Conservation (phyloP, 169 alveolate genomes). For the Plasmodium gonderi region DNA sequence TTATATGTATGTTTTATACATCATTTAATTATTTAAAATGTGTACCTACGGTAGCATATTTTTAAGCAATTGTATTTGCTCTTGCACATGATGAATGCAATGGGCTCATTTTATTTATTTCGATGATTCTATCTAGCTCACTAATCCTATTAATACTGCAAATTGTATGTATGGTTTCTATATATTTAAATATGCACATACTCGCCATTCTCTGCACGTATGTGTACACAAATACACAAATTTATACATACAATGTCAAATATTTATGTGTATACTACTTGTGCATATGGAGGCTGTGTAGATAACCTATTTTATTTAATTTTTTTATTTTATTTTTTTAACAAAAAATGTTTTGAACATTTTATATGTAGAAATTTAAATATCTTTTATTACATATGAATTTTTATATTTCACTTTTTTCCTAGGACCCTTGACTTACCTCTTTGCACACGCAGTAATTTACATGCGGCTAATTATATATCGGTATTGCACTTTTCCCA, state of each 20-base stretch:
- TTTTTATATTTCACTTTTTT: not conserved
- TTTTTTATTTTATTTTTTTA: not conserved
- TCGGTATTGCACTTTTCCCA: not conserved
- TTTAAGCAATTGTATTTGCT: no score
- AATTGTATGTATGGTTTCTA: not conserved
- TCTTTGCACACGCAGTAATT: no score
- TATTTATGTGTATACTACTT: not conserved
- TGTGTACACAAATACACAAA: not conserved
- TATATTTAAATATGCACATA: not conserved
- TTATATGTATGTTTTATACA: not conserved
- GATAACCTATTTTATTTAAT: not conserved
- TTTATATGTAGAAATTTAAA: no score
- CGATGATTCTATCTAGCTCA: not conserved
- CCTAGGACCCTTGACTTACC: no score
- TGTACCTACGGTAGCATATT: no score
- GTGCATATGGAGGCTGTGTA: not conserved
- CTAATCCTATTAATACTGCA: no score
- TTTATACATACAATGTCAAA: not conserved
- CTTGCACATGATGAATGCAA: no score
- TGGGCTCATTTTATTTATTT: no score
- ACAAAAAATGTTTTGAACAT: not conserved
- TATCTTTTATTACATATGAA: not conserved
- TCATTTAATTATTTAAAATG: not conserved
- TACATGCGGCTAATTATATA: no score
- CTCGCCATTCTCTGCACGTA: not conserved